Evolutionary conservation across 208 protist species (phyloP).

Genomic region (Leishmania major): DNA sequence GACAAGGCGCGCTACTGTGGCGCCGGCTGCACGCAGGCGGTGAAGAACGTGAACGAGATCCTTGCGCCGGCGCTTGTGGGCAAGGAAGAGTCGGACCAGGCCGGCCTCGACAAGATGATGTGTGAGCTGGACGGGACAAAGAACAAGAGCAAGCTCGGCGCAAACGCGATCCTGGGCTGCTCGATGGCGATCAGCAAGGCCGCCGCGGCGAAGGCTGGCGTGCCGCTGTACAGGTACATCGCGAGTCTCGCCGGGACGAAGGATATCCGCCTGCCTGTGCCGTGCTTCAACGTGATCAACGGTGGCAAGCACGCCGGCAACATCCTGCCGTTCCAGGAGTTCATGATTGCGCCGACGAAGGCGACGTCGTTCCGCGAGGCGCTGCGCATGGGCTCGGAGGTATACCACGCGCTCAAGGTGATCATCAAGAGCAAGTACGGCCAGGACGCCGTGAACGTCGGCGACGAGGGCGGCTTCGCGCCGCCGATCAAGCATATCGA

Average conservation of each 20-base stretch:
- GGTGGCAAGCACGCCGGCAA: slow-evolving; percentile 99
- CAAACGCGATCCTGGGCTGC: slow-evolving; percentile 98
- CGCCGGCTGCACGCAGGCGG: slow-evolving; percentile 96
- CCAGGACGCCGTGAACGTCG: slow-evolving; percentile 94
- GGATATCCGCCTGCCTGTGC: slow-evolving; percentile 89
- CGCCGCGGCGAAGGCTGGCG: slow-evolving; percentile 81
- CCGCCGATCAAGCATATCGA: slow-evolving; percentile 95
- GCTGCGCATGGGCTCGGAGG: slow-evolving; percentile 96
- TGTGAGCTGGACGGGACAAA: slow-evolving; percentile 96
- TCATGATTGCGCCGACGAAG: slow-evolving; percentile 98
- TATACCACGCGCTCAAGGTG: slow-evolving; percentile 98
- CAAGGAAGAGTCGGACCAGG: slow-evolving; percentile 92
- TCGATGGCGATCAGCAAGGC: slow-evolving; percentile 98
- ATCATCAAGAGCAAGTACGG: slow-evolving; percentile 98
- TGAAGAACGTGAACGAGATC: slow-evolving; percentile 97
- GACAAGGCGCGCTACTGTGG: slow-evolving; percentile 95
- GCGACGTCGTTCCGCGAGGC: slow-evolving; percentile 95
- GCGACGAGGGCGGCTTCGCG: slow-evolving; percentile 99
- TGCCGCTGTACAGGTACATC: slow-evolving; percentile 98
- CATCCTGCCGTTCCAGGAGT: slow-evolving; percentile 95
- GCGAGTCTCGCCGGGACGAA: slow-evolving; percentile 91
- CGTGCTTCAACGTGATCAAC: slow-evolving; percentile 99
- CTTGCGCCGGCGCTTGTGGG: slow-evolving; percentile 94
- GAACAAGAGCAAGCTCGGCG: slow-evolving; percentile 97
- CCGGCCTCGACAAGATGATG: slow-evolving; percentile 95